Base-by-base conservation (phyloP, 2,329 filamentous ascomycete species). In the Cytospora paraplurivora region DNA sequence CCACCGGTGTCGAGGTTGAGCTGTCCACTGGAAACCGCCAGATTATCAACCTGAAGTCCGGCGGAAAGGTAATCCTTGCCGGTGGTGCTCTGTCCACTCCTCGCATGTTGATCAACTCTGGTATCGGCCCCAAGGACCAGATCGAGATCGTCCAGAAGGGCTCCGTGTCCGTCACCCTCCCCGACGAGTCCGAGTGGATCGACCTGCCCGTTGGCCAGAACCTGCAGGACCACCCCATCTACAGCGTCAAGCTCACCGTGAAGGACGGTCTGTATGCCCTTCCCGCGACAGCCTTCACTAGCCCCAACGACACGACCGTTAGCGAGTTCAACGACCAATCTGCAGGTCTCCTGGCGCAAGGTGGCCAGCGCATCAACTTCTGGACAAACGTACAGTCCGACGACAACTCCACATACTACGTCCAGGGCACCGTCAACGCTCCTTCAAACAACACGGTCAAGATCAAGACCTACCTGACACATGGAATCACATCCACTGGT, bases 391-490 rank as follows among this genome's bases (percentile, higher is more conserved):
- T 79, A 17, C 76, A 76, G 65, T 75, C 74, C 41, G 75, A 76
- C n/a, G 74, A 76, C 35, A 79, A 78, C 4, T 70, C 69, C 32
- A 75, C 72, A 50, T 71, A 73, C n/a, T 74, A 72, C 67, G 63
- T 77, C 55, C 76, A 83, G 70, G 82, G 79, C 44, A 82, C 80
- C 11, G 79, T 77, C 71, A 77, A 77, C 65, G 75, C 77, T 0
- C 71, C 77, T 1, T 74, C 76, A 15, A 70, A 76, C 41, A 78
- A 78, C 52, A 72, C 77, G 34, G 72, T 84, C 62, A 77, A 76
- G 38, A 75, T 79, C 56, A 79, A 82, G 69, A 74, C 82, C 7
- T 84, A 83, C 73, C 76, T 85, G 21, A 82, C 77, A 19, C 81
- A 82, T 49, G 79, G 80, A 19, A 76, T 79, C 4, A 78, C 77